phyloP scores from a whole-genome alignment of 2,329 filamentous ascomycete genomes.

The Aureobasidium sp. region DNA sequence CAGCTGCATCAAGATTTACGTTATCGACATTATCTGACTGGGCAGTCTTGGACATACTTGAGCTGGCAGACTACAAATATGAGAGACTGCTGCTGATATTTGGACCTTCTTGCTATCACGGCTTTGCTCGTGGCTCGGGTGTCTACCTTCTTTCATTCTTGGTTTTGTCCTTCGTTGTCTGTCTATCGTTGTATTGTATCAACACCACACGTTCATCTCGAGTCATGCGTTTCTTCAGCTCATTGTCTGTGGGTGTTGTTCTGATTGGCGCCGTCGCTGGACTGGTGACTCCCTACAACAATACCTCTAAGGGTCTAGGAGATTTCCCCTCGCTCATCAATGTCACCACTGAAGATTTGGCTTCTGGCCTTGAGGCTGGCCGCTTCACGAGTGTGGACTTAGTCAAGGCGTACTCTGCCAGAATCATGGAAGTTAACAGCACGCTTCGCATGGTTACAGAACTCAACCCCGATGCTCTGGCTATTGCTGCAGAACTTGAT shows the following conservation, averaged over 20 bases:
- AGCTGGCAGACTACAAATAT: conserved; percentile 2
- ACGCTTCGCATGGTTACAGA: conserved; percentile 48
- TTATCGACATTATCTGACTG: conserved; percentile 6
- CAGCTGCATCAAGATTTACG: not conserved
- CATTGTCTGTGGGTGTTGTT: conserved; percentile 1
- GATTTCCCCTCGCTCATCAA: conserved; percentile 40
- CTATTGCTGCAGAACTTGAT: conserved; percentile 18
- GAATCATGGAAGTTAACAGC: conserved; percentile 48
- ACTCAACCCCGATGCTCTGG: conserved; percentile 47
- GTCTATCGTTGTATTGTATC: not conserved
- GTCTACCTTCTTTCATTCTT: not conserved
- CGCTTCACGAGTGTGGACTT: conserved; percentile 53
- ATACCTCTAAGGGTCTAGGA: not conserved
- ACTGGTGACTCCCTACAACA: conserved; percentile 5
- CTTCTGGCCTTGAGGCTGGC: conserved; percentile 41
- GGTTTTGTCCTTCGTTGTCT: not conserved
- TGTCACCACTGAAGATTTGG: conserved; percentile 46
- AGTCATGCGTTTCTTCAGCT: conserved; percentile 8
- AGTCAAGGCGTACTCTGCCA: conserved; percentile 46
- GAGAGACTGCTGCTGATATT: not conserved
- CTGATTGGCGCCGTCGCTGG: not conserved
- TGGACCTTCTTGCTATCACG: not conserved
- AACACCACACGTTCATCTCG: not conserved
- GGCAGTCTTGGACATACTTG: conserved; percentile 1
- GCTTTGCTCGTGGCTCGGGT: not conserved